Percentiles rank a stretch among this genome's conserved stretches.
phyloP scores from a whole-genome alignment of 768 basidiomycete genomes.

The Paxillus rubicundulus region DNA sequence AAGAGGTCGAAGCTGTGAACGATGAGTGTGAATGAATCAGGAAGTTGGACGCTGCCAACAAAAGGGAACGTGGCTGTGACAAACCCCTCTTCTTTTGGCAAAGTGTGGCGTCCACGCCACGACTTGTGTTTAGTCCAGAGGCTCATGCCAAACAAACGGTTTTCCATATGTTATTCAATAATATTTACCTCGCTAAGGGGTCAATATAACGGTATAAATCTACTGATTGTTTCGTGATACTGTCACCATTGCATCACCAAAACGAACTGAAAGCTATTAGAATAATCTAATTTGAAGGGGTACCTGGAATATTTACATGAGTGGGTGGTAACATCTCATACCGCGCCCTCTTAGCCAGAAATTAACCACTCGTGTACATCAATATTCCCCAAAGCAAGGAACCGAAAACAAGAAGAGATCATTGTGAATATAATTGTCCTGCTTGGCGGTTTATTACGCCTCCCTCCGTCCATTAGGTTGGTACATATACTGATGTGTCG shows the following conservation, averaged over 20 bases:
- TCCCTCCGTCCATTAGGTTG: constrained; percentile 42
- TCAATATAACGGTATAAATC: no score
- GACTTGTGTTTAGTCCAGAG: constrained; percentile 25
- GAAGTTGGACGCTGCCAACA: constrained; percentile 10
- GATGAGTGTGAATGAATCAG: constrained; percentile 17
- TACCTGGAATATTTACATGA: neutral
- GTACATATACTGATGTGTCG: constrained; percentile 45
- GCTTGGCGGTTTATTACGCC: constrained; percentile 7
- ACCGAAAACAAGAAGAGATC: constrained; percentile 4
- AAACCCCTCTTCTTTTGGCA: constrained; percentile 20
- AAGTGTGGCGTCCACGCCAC: constrained; percentile 7
- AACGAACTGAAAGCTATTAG: constrained; percentile 1
- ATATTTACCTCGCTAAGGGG: no score
- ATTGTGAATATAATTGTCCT: neutral
- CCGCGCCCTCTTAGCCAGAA: constrained; percentile 3
- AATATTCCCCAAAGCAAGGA: neutral
- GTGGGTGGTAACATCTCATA: neutral
- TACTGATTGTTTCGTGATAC: neutral
- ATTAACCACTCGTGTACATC: neutral
- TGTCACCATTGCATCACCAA: constrained; percentile 23
- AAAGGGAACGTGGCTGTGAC: constrained; percentile 22
- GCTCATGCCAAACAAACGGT: constrained; percentile 26
- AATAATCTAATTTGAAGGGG: constrained; percentile 17
- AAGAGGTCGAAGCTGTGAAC: constrained; percentile 6
- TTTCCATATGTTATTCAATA: neutral